Percentiles rank a stretch among this genome's conserved stretches.
These are phyloP conservation scores for Trametes polyzona DNA, from an alignment of 1,284 basidiomycete species.

Conservation along the genomic window DNA sequence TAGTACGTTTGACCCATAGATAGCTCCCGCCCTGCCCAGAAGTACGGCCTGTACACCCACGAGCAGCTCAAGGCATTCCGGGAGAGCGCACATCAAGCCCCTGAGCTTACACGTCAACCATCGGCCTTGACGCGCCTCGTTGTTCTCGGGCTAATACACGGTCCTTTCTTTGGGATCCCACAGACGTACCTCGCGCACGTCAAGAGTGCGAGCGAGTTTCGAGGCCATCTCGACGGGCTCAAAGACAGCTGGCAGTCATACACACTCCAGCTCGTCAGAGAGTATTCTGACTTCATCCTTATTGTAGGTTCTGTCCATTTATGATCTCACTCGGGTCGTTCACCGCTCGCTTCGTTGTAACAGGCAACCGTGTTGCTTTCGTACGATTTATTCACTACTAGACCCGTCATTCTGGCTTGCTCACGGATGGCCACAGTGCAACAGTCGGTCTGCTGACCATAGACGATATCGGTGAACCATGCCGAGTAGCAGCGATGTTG, in stretches of 20 bases:
- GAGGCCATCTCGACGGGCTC: constrained; percentile 50
- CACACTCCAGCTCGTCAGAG: constrained; percentile 50
- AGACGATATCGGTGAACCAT: constrained; percentile 43
- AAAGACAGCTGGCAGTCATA: constrained; percentile 53
- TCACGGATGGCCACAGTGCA: constrained; percentile 38
- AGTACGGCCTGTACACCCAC: constrained; percentile 46
- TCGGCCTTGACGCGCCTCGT: constrained; percentile 25
- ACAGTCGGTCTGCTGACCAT: constrained; percentile 54
- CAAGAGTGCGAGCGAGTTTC: constrained; percentile 50
- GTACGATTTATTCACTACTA: constrained; percentile 30
- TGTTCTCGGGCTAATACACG: constrained; percentile 43
- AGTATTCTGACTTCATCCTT: constrained; percentile 58
- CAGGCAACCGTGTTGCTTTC: constrained; percentile 63
- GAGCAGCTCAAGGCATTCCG: constrained; percentile 37
- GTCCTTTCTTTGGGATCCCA: constrained; percentile 57
- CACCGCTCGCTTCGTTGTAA: too few relatives aligned
- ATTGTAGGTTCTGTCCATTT: constrained; percentile 42
- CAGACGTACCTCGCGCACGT: constrained; percentile 53
- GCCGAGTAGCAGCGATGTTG: constrained; percentile 46
- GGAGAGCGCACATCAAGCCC: constrained; percentile 23
- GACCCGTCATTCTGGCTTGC: neutral
- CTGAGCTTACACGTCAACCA: constrained; percentile 20
- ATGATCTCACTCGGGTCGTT: constrained; percentile 5
- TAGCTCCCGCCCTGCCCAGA: constrained; percentile 49
- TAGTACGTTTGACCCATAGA: constrained; percentile 22